Percentiles rank a stretch among this genome's conserved stretches.
Evolutionary conservation across 2,329 filamentous ascomycete species (phyloP).

Genomic region (Fusarium longipes): DNA sequence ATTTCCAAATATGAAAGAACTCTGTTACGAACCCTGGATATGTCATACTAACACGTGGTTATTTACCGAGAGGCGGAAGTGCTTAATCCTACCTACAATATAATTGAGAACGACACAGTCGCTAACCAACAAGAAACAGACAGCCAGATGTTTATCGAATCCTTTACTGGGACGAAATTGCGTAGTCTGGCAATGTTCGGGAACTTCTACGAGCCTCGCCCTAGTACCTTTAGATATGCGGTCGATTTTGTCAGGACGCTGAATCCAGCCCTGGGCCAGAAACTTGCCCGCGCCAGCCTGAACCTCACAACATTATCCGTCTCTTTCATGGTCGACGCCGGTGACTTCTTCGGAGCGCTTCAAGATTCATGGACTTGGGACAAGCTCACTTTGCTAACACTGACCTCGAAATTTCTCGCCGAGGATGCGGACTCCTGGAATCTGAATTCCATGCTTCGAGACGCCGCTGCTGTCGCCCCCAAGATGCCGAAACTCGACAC

Average conservation of each 20-base stretch:
- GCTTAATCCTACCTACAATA: too few relatives aligned
- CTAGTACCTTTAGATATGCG: too few relatives aligned
- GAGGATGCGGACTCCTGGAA: slow-evolving; percentile 24
- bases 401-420: slow-evolving; percentile 48
- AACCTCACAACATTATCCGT: slow-evolving; percentile 46
- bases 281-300: slow-evolving; percentile 48
- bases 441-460: slow-evolving; percentile 46
- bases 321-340: slow-evolving; percentile 50
- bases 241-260: slow-evolving; percentile 44
- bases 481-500: slow-evolving; percentile 48
- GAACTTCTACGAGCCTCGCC: slow-evolving; percentile 50
- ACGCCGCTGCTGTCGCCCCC: slow-evolving; percentile 41
- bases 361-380: slow-evolving; percentile 45
- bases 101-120: too few relatives aligned
- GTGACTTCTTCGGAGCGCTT: slow-evolving; percentile 46
- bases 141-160: slow-evolving; percentile 45
- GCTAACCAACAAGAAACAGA: slow-evolving; percentile 40
- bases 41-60: slow-evolving; percentile 42
- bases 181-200: slow-evolving; percentile 51
- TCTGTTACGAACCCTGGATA: slow-evolving; percentile 55
- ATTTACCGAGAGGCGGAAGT: slow-evolving; percentile 47
- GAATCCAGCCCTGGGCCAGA: slow-evolving; percentile 42
- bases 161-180: slow-evolving; percentile 41
- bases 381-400: slow-evolving; percentile 48
- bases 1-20: slow-evolving; percentile 52